Base-by-base conservation (phyloP, 306 rosid genomes). In the Acacia melanoxylon region DNA sequence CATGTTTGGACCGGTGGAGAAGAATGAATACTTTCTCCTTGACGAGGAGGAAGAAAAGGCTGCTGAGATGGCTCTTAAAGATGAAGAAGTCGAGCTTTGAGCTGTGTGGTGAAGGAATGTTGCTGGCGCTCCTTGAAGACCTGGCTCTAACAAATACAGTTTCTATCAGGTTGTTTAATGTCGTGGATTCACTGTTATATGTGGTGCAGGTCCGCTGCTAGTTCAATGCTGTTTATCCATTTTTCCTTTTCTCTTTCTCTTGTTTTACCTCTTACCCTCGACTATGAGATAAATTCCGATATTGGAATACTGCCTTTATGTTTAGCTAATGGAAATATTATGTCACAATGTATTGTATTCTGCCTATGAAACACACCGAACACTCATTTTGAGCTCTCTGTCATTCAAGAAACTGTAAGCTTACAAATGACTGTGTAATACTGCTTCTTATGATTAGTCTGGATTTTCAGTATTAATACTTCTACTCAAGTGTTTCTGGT, bases 31-130 rank as follows among this genome's bases (percentile, higher is more conserved):
- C 89, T 92, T 93, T 27, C 88, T 86, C 54, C 91, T 95, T 24
- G 99, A 93, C 25, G 97, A 92, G 79, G 98, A 93, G 89, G 99
- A 95, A 54, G 98, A 95, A 74, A 98, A 92, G 83, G 97, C 97
- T 1, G 99, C 97, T 0, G 98, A 95, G 76, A 13, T 92, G 82
- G 96, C 99, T 42, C 97, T 91, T 6, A 85, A 85, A 87, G 95
- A 93, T 35, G 99, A 91, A 76, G 96, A 95, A 54, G 91, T 92
- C 52, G 97, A 92, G 91, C 97, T 94, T 74, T 94, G 90, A 92
- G 77, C 54, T 68, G 40, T 77, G 79, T 68, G 54, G 15, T 27
- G 45, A 59, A 52, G 73, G 48, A 81, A 24, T 44, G 59, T 65
- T 27, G 62, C 70, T 51, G 68, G 74, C 83, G 75, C 41, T 74